phyloP scores from a whole-genome alignment of 805 yeast genomes.

The Dipodascus albidus region DNA sequence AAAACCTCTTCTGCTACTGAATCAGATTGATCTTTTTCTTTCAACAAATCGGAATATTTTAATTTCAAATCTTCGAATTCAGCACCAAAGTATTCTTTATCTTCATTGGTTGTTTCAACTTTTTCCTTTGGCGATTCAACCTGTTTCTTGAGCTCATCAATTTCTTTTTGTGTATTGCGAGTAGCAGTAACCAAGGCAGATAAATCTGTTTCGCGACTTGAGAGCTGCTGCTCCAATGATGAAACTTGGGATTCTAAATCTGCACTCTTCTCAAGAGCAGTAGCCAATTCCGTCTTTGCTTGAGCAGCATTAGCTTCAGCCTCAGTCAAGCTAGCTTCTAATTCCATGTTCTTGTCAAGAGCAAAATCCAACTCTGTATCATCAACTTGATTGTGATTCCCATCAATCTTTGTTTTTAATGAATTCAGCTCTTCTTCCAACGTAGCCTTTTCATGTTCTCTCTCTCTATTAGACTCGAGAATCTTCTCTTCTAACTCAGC shows the following conservation, averaged over 20 bases:
- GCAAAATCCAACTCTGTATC: neutral
- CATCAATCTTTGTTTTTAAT: neutral
- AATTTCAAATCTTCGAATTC: neutral
- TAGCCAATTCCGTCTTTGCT: neutral
- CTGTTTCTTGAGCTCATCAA: constrained; percentile 11
- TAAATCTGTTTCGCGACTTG: neutral
- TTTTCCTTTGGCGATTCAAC: neutral
- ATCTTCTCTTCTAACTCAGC: neutral
- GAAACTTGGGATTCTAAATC: constrained; percentile 7
- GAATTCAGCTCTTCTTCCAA: neutral
- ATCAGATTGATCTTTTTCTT: neutral
- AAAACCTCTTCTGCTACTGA: neutral
- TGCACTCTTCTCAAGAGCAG: neutral
- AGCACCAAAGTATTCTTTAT: too few species aligned
- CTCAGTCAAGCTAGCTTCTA: neutral
- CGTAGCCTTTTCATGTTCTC: neutral
- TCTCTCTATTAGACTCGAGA: neutral
- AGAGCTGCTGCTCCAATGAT: constrained; percentile 6
- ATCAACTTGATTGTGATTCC: neutral
- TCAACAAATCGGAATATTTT: neutral
- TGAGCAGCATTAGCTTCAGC: neutral
- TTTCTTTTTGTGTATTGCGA: constrained; percentile 6
- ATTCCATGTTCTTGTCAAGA: neutral
- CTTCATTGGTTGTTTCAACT: too few species aligned
- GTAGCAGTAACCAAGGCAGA: constrained; percentile 2